Conservation (phyloP, 805 yeast species). For the Ogataea nitratoaversa region DNA sequence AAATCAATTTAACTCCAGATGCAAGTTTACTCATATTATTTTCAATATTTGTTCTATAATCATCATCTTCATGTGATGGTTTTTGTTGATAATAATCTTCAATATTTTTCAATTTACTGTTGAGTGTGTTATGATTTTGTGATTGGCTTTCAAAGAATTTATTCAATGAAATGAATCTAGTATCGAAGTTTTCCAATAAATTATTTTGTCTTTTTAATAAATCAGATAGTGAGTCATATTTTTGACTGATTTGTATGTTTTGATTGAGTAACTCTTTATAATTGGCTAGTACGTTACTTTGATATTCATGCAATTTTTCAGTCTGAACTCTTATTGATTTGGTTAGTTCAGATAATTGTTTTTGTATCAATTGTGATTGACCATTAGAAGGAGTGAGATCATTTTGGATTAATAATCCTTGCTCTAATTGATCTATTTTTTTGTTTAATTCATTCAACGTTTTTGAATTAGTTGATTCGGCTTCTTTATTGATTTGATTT, state of each 20-base stretch:
- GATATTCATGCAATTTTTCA: conserved; percentile 7
- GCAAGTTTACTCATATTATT: conserved; percentile 13
- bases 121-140: conserved; percentile 14
- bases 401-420: not conserved
- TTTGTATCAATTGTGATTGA: conserved; percentile 12
- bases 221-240: conserved; percentile 10
- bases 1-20: conserved; percentile 18
- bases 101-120: conserved; percentile 12
- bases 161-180: conserved; percentile 11
- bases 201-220: conserved; percentile 14
- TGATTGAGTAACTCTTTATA: conserved; percentile 7
- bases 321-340: conserved; percentile 14
- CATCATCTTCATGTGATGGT: conserved; percentile 1
- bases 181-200: conserved; percentile 12
- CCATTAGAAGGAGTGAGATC: conserved; percentile 1
- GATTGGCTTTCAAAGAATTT: conserved; percentile 17
- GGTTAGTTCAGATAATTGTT: conserved; percentile 19
- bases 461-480: not conserved
- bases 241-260: conserved; percentile 10
- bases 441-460: conserved; percentile 3
- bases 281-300: conserved; percentile 3
- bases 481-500: not conserved
- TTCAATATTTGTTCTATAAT: conserved; percentile 15
- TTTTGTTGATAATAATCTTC: conserved; percentile 11
- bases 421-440: conserved; percentile 8